These are phyloP conservation scores for Microbotryum violaceum DNA, from an alignment of 1,284 basidiomycete species.

Conservation along the genomic window DNA sequence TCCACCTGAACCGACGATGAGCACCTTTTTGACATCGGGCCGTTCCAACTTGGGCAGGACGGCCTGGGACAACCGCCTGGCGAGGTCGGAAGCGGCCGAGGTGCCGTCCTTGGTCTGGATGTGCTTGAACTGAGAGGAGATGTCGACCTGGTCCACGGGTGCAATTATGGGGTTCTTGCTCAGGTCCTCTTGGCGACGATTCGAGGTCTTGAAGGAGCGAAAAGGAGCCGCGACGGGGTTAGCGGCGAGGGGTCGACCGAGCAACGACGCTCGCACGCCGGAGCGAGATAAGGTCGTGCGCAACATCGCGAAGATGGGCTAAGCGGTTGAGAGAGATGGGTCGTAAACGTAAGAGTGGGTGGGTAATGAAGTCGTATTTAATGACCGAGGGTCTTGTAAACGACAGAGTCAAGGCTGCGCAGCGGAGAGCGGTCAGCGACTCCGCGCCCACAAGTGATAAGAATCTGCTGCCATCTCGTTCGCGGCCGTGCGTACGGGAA, in stretches of 20 bases:
- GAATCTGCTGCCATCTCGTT: neutral
- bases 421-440: neutral
- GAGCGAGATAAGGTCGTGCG: conserved; percentile 25
- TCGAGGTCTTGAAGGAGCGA: conserved; percentile 20
- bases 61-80: conserved; percentile 79
- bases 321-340: neutral
- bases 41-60: conserved; percentile 78
- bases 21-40: conserved; percentile 85
- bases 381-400: conserved; percentile 27
- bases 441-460: neutral
- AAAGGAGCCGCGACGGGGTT: neutral
- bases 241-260: conserved; percentile 7
- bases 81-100: conserved; percentile 64
- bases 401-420: conserved; percentile 25
- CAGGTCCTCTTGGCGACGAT: conserved; percentile 11
- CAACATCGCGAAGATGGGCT: conserved; percentile 15
- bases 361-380: conserved; percentile 1
- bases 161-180: conserved; percentile 14
- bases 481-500: neutral
- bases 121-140: conserved; percentile 32
- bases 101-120: conserved; percentile 31
- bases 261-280: conserved; percentile 5
- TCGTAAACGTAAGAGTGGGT: no score
- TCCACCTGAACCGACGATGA: conserved; percentile 96
- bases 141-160: conserved; percentile 24